Percentiles rank a stretch among this genome's conserved stretches.
phyloP scores from a whole-genome alignment of 371 early-diverging fungal genomes.

The Circinella minor region DNA sequence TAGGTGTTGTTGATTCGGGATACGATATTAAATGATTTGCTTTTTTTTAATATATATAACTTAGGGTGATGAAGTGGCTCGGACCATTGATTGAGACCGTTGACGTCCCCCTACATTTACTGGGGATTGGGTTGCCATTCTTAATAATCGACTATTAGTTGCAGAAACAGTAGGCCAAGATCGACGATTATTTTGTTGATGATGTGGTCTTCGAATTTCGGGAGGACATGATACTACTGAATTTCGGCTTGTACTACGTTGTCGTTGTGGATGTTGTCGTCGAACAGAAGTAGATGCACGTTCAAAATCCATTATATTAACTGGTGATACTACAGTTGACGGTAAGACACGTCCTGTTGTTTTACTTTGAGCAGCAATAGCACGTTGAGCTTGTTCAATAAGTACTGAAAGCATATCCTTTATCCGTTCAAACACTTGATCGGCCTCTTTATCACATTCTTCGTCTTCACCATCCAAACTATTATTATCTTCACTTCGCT shows the following conservation, averaged over 20 bases:
- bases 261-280: not conserved
- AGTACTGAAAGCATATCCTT: slow-evolving; percentile 32
- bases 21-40: not conserved
- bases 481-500: slow-evolving; percentile 9
- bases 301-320: slow-evolving; percentile 10
- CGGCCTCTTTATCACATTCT: slow-evolving; percentile 31
- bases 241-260: slow-evolving; percentile 11
- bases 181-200: not conserved
- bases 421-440: slow-evolving; percentile 41
- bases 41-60: not conserved
- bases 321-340: slow-evolving; percentile 2
- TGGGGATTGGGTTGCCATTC: slow-evolving; percentile 15
- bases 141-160: slow-evolving; percentile 12
- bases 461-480: not conserved
- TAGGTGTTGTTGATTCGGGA: not conserved
- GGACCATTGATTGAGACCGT: slow-evolving; percentile 20
- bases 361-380: slow-evolving; percentile 32
- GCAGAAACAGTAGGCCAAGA: not conserved
- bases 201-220: not conserved
- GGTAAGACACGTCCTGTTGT: slow-evolving; percentile 23
- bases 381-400: slow-evolving; percentile 50
- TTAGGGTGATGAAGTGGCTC: slow-evolving; percentile 16
- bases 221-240: slow-evolving; percentile 11
- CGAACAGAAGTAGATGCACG: not conserved
- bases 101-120: not conserved